Conservation (phyloP, 768 basidiomycete genomes). For the Amanita phalloides region DNA sequence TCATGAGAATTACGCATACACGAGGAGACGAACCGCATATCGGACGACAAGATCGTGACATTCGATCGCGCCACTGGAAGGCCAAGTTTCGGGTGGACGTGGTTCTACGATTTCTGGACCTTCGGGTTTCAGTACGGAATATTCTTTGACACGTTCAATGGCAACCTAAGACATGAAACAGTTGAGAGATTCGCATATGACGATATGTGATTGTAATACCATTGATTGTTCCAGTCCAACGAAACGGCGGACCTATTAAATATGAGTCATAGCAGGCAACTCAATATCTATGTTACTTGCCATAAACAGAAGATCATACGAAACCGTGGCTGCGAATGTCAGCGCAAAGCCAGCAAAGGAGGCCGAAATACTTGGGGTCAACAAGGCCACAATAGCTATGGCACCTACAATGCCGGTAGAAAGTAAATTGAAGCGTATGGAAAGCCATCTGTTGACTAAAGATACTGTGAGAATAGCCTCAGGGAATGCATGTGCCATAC, state of each 20-base stretch:
- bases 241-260: constrained; percentile 54
- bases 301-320: constrained; percentile 59
- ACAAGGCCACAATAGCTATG: constrained; percentile 55
- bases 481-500: constrained; percentile 18
- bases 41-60: constrained; percentile 69
- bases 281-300: constrained; percentile 18
- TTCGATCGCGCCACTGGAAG: constrained; percentile 53
- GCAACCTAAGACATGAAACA: constrained; percentile 41
- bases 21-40: constrained; percentile 49
- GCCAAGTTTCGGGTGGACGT: constrained; percentile 75
- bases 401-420: constrained; percentile 65
- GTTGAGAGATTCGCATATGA: neutral
- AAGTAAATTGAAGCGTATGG: constrained; percentile 77
- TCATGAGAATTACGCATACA: neutral
- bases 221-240: constrained; percentile 88
- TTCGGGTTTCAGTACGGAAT: constrained; percentile 69
- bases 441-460: constrained; percentile 84
- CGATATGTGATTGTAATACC: constrained; percentile 29
- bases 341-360: constrained; percentile 81
- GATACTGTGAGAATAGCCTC: neutral
- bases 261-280: neutral
- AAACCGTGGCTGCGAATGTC: constrained; percentile 72
- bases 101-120: constrained; percentile 81
- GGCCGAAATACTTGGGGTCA: constrained; percentile 65
- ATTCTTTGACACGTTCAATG: constrained; percentile 86